Conservation (phyloP, 176 grass and related monocot species). For the Musa beccarii region DNA sequence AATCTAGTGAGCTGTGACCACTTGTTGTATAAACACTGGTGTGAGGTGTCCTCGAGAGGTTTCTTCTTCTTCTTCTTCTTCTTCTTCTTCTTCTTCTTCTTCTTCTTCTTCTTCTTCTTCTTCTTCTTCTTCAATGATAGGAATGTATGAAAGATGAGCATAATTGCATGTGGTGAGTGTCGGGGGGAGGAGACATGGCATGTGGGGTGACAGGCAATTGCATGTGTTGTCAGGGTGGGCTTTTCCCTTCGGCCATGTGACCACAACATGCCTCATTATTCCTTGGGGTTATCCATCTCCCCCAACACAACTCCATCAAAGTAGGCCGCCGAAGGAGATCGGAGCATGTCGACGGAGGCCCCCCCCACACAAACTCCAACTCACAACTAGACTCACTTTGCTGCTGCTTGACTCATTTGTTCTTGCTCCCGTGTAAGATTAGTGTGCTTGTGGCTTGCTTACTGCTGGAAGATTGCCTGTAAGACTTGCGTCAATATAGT, state of each 20-base stretch:
- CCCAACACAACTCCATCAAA: neutral
- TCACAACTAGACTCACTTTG: neutral
- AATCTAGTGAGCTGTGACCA: constrained; percentile 20
- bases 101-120: neutral
- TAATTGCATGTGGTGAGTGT: constrained; percentile 12
- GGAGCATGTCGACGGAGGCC: neutral
- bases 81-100: neutral
- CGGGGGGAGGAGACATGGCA: constrained; percentile 4
- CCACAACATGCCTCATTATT: constrained; percentile 2
- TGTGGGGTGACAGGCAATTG: constrained; percentile 2
- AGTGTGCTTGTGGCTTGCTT: neutral
- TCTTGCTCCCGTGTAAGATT: neutral
- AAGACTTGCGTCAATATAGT: neutral
- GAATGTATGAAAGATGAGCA: neutral
- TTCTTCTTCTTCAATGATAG: neutral
- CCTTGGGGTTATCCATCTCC: neutral
- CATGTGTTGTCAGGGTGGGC: neutral
- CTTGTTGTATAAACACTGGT: neutral
- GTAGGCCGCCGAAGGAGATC: neutral
- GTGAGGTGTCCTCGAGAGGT: neutral
- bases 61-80: neutral
- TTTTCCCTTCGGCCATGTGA: constrained; percentile 4
- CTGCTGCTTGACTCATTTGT: neutral
- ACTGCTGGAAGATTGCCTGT: neutral
- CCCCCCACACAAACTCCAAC: neutral